Evolutionary conservation across 1,139 yeast genomes (phyloP).

Genomic region (Magnusiomyces clavatus): DNA sequence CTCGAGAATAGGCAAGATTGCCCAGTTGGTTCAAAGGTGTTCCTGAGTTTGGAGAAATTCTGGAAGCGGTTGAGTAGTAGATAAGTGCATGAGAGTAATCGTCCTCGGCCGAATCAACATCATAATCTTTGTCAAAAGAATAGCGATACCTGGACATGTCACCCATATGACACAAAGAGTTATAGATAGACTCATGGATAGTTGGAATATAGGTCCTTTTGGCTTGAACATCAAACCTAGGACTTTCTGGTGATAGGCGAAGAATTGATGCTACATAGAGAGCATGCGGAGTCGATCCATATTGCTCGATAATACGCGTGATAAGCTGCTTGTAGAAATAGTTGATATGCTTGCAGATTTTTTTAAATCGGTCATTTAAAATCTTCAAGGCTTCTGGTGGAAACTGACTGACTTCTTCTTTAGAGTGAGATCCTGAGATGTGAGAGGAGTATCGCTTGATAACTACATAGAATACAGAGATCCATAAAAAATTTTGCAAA

Average conservation of each 20-base stretch:
- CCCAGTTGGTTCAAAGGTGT: constrained; percentile 15
- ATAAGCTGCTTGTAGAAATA: constrained; percentile 16
- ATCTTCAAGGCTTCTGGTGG: constrained; percentile 11
- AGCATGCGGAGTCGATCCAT: constrained; percentile 13
- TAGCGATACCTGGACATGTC: constrained; percentile 21
- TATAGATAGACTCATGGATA: constrained; percentile 10
- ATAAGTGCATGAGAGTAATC: constrained; percentile 17
- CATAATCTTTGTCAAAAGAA: not conserved
- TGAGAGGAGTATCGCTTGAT: constrained; percentile 13
- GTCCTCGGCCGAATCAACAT: not conserved
- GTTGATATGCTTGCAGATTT: constrained; percentile 17
- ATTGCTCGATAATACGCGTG: constrained; percentile 14
- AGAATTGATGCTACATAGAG: constrained; percentile 7
- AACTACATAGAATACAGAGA: constrained; percentile 10
- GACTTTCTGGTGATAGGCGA: not conserved
- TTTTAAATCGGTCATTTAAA: constrained; percentile 14
- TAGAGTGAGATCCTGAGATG: not conserved
- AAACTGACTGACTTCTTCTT: not conserved
- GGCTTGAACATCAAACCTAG: not conserved
- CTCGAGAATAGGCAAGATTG: constrained; percentile 10
- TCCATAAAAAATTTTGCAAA: constrained; percentile 16
- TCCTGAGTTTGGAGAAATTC: constrained; percentile 15
- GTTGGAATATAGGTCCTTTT: not conserved
- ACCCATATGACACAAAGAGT: constrained; percentile 18
- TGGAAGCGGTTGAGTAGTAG: constrained; percentile 20